phyloP scores from a whole-genome alignment of 345 rosid species.

The Pugionium cornutum region DNA sequence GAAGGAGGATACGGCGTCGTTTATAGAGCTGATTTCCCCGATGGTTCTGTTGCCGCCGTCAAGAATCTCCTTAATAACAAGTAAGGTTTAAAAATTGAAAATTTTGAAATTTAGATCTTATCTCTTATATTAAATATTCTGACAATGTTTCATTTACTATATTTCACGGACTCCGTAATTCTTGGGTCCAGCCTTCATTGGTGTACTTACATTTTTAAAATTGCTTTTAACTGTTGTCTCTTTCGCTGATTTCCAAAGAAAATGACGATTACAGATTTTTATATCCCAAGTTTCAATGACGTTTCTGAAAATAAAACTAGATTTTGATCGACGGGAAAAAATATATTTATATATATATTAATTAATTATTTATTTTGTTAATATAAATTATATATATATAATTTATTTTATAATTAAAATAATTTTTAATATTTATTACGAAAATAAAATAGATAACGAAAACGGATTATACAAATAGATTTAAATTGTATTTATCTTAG shows the following conservation, averaged over 20 bases:
- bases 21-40: conserved; percentile 66
- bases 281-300: no score
- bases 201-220: conserved; percentile 17
- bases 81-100: conserved; percentile 44
- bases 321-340: no score
- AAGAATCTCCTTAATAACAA: conserved; percentile 88
- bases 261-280: neutral
- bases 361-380: no score
- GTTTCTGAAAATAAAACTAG: no score
- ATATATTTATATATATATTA: no score
- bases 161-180: conserved; percentile 44
- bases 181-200: conserved; percentile 41
- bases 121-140: conserved; percentile 22
- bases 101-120: conserved; percentile 25
- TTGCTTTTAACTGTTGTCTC: conserved; percentile 12
- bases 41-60: conserved; percentile 84
- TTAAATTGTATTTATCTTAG: no score
- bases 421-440: no score
- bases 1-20: conserved; percentile 98
- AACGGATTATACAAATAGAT: no score
- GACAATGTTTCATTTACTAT: conserved; percentile 30
- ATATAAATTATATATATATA: no score
- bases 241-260: conserved; percentile 19
- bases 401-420: no score
- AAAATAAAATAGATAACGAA: no score